A percentile compares a stretch with the other conserved stretches of the same genome.
These are phyloP conservation scores for Hymenoscyphus repandus DNA, from an alignment of 2,329 filamentous ascomycete species.

Conservation along the genomic window DNA sequence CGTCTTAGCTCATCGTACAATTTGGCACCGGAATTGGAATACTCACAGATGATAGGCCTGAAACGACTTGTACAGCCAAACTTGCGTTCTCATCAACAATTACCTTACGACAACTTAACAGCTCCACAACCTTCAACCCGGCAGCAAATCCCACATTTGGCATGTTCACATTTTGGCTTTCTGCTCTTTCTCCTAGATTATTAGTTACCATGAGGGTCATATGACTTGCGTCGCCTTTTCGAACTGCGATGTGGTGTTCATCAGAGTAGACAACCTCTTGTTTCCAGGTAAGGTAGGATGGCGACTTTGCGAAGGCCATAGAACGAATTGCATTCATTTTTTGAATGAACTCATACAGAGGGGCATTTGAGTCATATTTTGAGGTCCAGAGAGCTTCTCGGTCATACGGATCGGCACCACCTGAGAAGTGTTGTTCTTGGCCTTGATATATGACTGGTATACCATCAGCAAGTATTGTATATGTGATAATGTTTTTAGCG, in stretches of 20 bases:
- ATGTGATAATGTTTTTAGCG: slow-evolving; percentile 43
- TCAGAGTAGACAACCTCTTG: slow-evolving; percentile 13
- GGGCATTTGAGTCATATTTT: slow-evolving; percentile 33
- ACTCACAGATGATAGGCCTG: too few species aligned
- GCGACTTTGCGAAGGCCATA: slow-evolving; percentile 9
- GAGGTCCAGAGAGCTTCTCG: slow-evolving; percentile 40
- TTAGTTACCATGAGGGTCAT: slow-evolving; percentile 31
- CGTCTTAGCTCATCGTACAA: too few species aligned
- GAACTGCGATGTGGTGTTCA: slow-evolving; percentile 11
- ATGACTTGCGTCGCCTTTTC: slow-evolving; percentile 11
- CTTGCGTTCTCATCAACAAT: slow-evolving; percentile 2
- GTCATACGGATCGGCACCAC: slow-evolving; percentile 34
- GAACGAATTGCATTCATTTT: slow-evolving; percentile 16
- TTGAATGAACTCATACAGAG: slow-evolving; percentile 36
- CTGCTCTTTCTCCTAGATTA: slow-evolving; percentile 31
- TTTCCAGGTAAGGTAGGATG: slow-evolving; percentile 9
- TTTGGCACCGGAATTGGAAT: too few species aligned
- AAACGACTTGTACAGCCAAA: background rate
- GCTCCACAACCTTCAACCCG: slow-evolving; percentile 8
- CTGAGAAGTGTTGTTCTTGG: slow-evolving; percentile 46
- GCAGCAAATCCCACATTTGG: slow-evolving; percentile 6
- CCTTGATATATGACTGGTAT: slow-evolving; percentile 49
- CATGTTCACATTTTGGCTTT: slow-evolving; percentile 5
- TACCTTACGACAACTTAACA: slow-evolving; percentile 12
- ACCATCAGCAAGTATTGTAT: slow-evolving; percentile 43